Evolutionary conservation across 345 rosid genomes (phyloP), one percentile per base, ranked within the genome.

Genomic region (Cochlearia excelsa): DNA sequence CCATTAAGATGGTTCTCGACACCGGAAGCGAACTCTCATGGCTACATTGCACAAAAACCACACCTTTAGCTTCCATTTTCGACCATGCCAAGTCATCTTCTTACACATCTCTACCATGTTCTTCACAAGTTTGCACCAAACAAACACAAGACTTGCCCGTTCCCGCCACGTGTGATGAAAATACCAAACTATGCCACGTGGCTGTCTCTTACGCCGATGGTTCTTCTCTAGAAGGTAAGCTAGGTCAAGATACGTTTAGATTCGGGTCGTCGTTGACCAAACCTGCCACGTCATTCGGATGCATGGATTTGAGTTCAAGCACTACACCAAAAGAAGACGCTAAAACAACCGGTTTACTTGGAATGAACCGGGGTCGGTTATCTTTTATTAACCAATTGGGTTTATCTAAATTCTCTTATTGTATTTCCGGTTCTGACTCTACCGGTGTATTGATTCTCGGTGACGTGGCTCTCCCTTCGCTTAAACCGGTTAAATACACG

Each of bases 21-120:
- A 86, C 94, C 1, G 94, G 90, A 37, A 86, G 94, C 45, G 94
- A 86, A 10, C 90, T 86, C 51, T 77, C 94, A 0, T 86, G 94
- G 94, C 84, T 83, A 30, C 80, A 77, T 55, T 86, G 90, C 73
- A 76, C 65, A 33, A 61, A 64, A 54, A 9, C 62, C 3, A 71
- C 73, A 1, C 57, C 72, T 51, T 9, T 70, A 1, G 63, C 70
- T 1, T 59, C 81, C 5, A 3, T 78, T 10, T 86, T 83, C 38
- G 29, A 73, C 75, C 81, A 83, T 0, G 58, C 54, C 1, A 9
- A 65, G 30, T 83, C 94, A 28, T 74, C 57, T 38, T 75, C 87
- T 1, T 86, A 81, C 73, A 10, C 74, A 7, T 31, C 77, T 7
- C 4, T 78, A 40, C 79, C 80, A 8, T 86, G 94, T 53, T 61